A percentile compares a stretch with the other conserved stretches of the same genome.
phyloP scores from a whole-genome alignment of 169 alveolate species.

The Miamiensis avidus region DNA sequence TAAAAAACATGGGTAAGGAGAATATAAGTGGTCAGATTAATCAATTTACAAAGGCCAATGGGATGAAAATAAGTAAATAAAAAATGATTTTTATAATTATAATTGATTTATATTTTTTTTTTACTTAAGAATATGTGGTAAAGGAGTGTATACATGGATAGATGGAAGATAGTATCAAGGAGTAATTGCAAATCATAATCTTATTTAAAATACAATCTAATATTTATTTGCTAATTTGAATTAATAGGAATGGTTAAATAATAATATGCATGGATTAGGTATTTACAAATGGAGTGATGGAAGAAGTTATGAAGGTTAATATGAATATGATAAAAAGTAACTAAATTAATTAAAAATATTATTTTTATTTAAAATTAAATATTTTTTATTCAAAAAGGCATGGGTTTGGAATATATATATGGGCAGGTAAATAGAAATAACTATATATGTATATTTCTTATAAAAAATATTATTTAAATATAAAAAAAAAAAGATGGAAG shows the following conservation, averaged over 20 bases:
- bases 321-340: constrained; percentile 61
- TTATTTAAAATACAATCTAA: no score
- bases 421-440: constrained; percentile 81
- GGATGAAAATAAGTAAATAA: constrained; percentile 47
- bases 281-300: constrained; percentile 76
- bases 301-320: constrained; percentile 88
- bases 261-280: constrained; percentile 72
- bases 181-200: neutral
- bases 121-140: constrained; percentile 49
- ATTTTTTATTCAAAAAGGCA: constrained; percentile 16
- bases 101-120: neutral
- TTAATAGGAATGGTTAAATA: constrained; percentile 45
- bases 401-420: constrained; percentile 73
- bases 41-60: constrained; percentile 74
- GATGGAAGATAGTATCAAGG: constrained; percentile 86
- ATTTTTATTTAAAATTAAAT: no score
- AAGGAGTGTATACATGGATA: constrained; percentile 48
- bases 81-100: neutral
- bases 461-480: no score
- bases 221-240: neutral
- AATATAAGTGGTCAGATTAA: constrained; percentile 74
- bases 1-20: constrained; percentile 73
- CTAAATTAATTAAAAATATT: no score
- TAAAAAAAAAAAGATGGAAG: no score
- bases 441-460: no score